Evolutionary conservation across 2,329 filamentous ascomycete genomes (phyloP).

Genomic region (Talaromyces islandicus): DNA sequence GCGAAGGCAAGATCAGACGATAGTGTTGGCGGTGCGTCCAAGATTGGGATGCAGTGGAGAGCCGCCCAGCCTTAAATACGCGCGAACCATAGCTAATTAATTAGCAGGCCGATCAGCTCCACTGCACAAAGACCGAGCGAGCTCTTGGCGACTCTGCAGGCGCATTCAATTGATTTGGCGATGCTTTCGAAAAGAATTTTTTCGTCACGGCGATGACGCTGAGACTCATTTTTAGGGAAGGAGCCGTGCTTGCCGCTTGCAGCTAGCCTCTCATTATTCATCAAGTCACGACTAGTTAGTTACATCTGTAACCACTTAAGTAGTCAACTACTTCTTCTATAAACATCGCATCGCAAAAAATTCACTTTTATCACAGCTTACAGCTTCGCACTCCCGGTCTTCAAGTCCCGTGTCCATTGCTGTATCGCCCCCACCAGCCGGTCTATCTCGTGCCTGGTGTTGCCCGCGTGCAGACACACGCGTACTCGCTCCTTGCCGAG

Average conservation of each 20-base stretch:
- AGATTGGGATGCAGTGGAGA: neutral
- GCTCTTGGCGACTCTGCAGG: neutral
- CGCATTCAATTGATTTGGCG: no score
- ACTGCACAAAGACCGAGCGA: neutral
- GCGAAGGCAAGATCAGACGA: neutral
- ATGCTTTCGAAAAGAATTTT: no score
- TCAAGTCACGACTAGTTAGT: no score
- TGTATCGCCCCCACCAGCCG: constrained; percentile 45
- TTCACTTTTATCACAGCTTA: neutral
- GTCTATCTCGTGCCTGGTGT: constrained; percentile 53
- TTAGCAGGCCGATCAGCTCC: neutral
- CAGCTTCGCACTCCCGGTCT: neutral
- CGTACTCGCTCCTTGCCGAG: constrained; percentile 57
- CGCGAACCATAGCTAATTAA: neutral
- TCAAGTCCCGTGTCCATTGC: constrained; percentile 35
- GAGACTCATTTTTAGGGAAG: neutral
- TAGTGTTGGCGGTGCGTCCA: no score
- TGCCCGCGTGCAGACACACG: constrained; percentile 63
- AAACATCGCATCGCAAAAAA: neutral
- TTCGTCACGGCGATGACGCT: neutral
- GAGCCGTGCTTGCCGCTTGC: neutral
- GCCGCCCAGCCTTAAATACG: neutral
- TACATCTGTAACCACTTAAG: no score
- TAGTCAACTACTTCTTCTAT: no score
- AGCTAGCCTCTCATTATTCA: neutral